A percentile compares a stretch with the other conserved stretches of the same genome.
Conservation (phyloP, 257 asterid genomes). For the Ophiorrhiza pumila region DNA sequence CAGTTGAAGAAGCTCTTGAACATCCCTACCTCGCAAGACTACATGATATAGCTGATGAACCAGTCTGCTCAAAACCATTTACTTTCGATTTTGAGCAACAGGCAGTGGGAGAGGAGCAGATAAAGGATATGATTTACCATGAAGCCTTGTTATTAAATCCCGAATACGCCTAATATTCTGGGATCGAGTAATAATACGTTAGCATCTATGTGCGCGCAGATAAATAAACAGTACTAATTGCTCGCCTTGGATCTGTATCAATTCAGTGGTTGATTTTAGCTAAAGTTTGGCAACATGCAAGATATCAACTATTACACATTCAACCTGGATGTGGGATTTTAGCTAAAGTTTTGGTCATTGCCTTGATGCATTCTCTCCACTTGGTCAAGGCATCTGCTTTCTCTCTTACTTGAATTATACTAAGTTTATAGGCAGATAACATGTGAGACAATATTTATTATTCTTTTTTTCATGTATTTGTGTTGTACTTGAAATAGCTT, state of each 20-base stretch:
- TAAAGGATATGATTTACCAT: constrained; percentile 82
- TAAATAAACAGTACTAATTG: not conserved
- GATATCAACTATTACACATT: not conserved
- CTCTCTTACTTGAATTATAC: not conserved
- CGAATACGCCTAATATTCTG: constrained; percentile 22
- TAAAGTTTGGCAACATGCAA: not conserved
- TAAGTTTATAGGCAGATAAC: not conserved
- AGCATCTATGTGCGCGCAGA: not conserved
- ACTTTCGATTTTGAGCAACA: constrained; percentile 77
- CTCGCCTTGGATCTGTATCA: not conserved
- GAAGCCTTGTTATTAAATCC: constrained; percentile 80
- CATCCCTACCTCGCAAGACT: constrained; percentile 81
- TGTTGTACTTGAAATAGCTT: not conserved
- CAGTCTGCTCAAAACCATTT: constrained; percentile 59
- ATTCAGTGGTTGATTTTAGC: not conserved
- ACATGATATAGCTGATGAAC: constrained; percentile 83
- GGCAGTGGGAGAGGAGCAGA: constrained; percentile 72
- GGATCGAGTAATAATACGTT: not conserved
- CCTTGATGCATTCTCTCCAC: no score
- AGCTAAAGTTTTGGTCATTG: no score
- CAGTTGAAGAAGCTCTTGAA: constrained; percentile 84
- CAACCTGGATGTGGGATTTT: not conserved
- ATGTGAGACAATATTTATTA: not conserved
- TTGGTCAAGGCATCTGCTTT: not conserved
- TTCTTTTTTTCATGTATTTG: not conserved